phyloP scores from a whole-genome alignment of 495 filamentous ascomycete species.

The Hypoxylon lienhwacheense region DNA sequence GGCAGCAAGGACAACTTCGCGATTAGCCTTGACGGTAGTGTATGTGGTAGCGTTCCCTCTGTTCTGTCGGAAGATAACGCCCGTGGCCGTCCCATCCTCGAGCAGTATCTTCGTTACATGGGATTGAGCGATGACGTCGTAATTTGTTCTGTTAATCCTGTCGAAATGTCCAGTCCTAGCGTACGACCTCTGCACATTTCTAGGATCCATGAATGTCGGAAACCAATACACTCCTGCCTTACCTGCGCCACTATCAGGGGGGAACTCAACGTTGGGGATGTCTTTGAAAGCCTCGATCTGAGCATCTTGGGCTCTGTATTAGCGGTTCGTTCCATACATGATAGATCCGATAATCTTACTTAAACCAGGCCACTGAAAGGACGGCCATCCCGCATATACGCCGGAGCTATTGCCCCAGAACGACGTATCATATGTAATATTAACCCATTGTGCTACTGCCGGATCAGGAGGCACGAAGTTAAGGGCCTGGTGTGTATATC shows the following conservation, averaged over 20 bases:
- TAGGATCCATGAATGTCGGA: constrained; percentile 50
- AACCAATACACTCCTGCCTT: constrained; percentile 49
- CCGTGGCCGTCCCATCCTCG: constrained; percentile 42
- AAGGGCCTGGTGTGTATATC: constrained; percentile 31
- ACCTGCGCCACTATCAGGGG: constrained; percentile 45
- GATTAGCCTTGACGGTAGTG: constrained; percentile 45
- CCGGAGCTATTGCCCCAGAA: constrained; percentile 49
- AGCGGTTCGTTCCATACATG: background rate
- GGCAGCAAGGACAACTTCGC: constrained; percentile 63
- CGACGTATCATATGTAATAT: constrained; percentile 45
- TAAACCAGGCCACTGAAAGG: constrained; percentile 46
- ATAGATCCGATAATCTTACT: constrained; percentile 1
- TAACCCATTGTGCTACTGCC: constrained; percentile 38
- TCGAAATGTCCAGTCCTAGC: constrained; percentile 46
- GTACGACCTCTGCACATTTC: constrained; percentile 43
- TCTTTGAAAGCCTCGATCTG: constrained; percentile 45
- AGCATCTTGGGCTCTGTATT: constrained; percentile 17
- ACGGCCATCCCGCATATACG: constrained; percentile 48
- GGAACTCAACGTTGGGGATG: constrained; percentile 46
- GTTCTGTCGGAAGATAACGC: constrained; percentile 38
- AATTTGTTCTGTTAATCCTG: constrained; percentile 40
- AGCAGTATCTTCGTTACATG: constrained; percentile 44
- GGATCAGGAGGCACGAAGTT: constrained; percentile 45
- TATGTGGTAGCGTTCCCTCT: constrained; percentile 23
- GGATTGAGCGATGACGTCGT: constrained; percentile 44